These are phyloP conservation scores for Sclerotinia sclerotiorum DNA, from an alignment of 2,329 filamentous ascomycete genomes.

Conservation along the genomic window DNA sequence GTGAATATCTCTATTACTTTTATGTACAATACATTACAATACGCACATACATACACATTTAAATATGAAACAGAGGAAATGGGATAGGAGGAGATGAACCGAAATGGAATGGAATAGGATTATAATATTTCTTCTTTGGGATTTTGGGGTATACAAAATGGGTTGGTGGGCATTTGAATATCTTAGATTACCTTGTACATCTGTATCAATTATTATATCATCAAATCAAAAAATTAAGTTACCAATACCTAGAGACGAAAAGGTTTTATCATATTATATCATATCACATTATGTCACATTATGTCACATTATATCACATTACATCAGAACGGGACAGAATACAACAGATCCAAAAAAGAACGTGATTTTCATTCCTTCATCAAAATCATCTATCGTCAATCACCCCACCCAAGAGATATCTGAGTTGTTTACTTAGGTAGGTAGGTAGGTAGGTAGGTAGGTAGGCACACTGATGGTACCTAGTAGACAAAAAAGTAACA, in stretches of 20 bases:
- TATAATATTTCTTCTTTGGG: background rate
- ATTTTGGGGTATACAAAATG: background rate
- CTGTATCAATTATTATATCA: background rate
- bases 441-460: background rate
- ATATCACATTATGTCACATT: background rate
- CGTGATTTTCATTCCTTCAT: slow-evolving; percentile 13
- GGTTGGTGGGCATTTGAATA: background rate
- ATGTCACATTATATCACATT: background rate
- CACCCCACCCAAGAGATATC: background rate
- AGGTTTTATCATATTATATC: background rate
- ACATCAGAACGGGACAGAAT: background rate
- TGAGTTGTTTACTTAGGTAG: background rate
- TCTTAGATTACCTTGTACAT: background rate
- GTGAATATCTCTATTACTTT: background rate
- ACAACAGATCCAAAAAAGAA: background rate
- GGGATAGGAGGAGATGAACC: background rate
- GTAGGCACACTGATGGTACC: background rate
- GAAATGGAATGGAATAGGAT: background rate
- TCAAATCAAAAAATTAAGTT: background rate
- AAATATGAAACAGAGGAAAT: background rate
- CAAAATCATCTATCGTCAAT: slow-evolving; percentile 19
- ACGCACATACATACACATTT: no score
- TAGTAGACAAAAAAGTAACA: background rate
- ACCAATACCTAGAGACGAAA: background rate
- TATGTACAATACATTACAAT: background rate